Evolutionary conservation across 176 grass and related monocot genomes (phyloP).

Genomic region (Bonia amplexicaulis): DNA sequence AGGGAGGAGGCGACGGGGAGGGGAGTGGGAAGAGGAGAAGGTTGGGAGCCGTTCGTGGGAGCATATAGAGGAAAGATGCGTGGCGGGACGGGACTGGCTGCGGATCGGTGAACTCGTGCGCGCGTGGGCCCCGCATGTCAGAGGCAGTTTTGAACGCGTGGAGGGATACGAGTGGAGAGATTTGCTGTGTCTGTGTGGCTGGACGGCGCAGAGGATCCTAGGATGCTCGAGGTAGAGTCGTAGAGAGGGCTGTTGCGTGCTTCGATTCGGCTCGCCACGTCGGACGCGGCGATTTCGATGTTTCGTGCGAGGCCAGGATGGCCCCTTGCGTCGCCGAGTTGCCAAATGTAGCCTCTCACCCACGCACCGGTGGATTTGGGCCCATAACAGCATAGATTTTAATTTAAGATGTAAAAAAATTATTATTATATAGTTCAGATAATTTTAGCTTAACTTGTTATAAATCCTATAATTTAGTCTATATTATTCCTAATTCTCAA

Average conservation of each 20-base stretch:
- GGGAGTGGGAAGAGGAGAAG: neutral
- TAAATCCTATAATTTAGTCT: no score
- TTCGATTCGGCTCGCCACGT: conserved; percentile 32
- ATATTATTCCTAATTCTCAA: no score
- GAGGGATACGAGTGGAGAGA: fast-evolving
- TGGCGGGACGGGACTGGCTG: neutral
- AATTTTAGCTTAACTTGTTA: no score
- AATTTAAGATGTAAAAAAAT: no score
- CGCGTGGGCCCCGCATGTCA: neutral
- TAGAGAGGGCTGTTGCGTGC: neutral
- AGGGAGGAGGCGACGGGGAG: neutral
- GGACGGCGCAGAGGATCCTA: neutral
- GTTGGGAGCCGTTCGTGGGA: neutral
- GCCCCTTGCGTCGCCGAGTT: no score
- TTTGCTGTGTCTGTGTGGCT: neutral
- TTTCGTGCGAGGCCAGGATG: conserved; percentile 34
- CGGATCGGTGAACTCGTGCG: neutral
- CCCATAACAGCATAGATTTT: no score
- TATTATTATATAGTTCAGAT: no score
- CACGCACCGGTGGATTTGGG: no score
- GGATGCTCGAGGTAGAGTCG: fast-evolving
- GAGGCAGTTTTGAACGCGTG: neutral
- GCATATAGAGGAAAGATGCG: conserved; percentile 3
- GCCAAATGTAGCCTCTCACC: no score
- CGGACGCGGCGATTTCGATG: neutral